Percentiles rank a stretch among this genome's conserved stretches.
phyloP scores from a whole-genome alignment of 208 protist species.

The Polymyxa betae region DNA sequence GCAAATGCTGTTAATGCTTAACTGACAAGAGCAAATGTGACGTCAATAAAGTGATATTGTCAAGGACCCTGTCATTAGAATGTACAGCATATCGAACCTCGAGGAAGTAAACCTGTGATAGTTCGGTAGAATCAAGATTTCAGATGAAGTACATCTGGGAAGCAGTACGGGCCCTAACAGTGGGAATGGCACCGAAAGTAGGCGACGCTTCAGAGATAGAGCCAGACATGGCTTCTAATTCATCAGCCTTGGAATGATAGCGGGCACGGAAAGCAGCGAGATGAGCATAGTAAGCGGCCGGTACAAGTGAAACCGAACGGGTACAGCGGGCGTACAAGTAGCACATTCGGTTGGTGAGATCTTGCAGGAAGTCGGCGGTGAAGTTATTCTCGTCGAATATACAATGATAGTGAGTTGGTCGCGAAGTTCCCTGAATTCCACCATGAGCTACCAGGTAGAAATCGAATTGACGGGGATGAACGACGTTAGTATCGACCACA shows the following conservation, averaged over 20 bases:
- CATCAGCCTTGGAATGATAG: too few species aligned
- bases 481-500: conserved; percentile 8
- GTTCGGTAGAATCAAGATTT: too few species aligned
- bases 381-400: not conserved
- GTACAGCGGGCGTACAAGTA: not conserved
- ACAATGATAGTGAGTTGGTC: not conserved
- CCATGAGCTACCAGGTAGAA: not conserved
- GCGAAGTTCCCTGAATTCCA: not conserved
- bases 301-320: not conserved
- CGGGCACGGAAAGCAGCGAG: conserved; percentile 12
- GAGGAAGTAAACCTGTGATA: too few species aligned
- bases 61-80: too few species aligned
- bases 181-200: not conserved
- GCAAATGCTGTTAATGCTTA: too few species aligned
- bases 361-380: not conserved
- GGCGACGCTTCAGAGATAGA: too few species aligned
- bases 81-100: too few species aligned
- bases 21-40: too few species aligned
- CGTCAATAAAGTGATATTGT: too few species aligned
- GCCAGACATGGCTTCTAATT: too few species aligned
- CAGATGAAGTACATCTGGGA: conserved; percentile 27
- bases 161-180: not conserved
- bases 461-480: not conserved
- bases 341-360: not conserved
- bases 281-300: conserved; percentile 24